Conservation (phyloP, 1,284 basidiomycete genomes). For the Naganishia albida region DNA sequence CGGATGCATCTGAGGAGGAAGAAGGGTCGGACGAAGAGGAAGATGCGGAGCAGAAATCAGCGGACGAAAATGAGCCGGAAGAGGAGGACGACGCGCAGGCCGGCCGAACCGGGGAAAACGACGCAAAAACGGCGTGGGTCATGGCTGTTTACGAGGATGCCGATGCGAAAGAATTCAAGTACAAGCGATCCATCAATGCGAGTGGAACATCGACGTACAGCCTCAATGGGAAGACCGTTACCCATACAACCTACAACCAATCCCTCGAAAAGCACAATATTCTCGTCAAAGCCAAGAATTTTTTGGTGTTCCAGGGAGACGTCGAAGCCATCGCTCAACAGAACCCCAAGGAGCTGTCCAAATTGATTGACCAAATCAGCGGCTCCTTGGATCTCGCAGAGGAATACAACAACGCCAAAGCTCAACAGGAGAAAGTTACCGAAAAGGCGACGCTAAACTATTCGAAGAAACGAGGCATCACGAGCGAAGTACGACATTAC, state of each 20-base stretch:
- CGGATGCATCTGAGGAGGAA: conserved; percentile 28
- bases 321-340: conserved; percentile 98
- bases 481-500: conserved; percentile 94
- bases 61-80: conserved; percentile 58
- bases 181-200: conserved; percentile 88
- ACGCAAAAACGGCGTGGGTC: conserved; percentile 91
- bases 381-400: conserved; percentile 84
- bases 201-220: conserved; percentile 85
- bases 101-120: conserved; percentile 43
- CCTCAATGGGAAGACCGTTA: conserved; percentile 74
- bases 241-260: conserved; percentile 80
- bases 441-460: conserved; percentile 93
- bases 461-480: conserved; percentile 86
- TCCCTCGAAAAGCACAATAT: conserved; percentile 87
- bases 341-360: conserved; percentile 83
- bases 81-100: conserved; percentile 57
- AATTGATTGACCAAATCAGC: conserved; percentile 92
- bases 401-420: conserved; percentile 87
- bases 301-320: conserved; percentile 99
- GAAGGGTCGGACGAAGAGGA: conserved; percentile 43
- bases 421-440: conserved; percentile 82
- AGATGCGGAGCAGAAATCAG: conserved; percentile 36
- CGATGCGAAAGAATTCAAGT: conserved; percentile 78
- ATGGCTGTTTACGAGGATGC: conserved; percentile 83
- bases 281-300: conserved; percentile 98